Evolutionary conservation across 2,329 filamentous ascomycete genomes (phyloP).

Genomic region (Cladobotryum mycophilum): DNA sequence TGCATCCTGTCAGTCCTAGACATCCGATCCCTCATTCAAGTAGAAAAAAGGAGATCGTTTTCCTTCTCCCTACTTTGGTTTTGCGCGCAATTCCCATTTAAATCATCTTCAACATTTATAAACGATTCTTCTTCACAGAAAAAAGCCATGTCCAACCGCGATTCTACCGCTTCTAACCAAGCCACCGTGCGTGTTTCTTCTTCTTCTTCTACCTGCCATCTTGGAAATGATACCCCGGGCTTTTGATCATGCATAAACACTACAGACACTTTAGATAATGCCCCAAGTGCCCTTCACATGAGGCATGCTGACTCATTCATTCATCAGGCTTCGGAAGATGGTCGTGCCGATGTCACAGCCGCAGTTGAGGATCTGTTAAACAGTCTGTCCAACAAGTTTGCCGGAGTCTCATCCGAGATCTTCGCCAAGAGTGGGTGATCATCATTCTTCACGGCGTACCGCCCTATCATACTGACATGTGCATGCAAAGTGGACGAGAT

Average conservation of each 20-base stretch:
- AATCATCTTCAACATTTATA: too few relatives aligned
- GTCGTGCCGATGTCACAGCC: conserved; percentile 56
- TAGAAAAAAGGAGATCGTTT: too few relatives aligned
- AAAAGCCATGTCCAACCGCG: conserved; percentile 13
- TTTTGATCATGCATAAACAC: not conserved
- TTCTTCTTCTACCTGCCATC: not conserved
- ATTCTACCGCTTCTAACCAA: conserved; percentile 10
- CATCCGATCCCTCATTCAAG: too few relatives aligned
- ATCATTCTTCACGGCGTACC: too few relatives aligned
- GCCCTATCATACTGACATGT: conserved; percentile 10
- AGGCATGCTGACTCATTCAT: conserved; percentile 1
- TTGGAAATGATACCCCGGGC: not conserved
- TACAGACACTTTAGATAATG: not conserved
- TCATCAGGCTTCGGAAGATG: conserved; percentile 6
- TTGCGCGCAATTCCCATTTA: too few relatives aligned
- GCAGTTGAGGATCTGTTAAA: conserved; percentile 85
- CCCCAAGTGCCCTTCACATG: not conserved
- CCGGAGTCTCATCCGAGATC: conserved; percentile 76
- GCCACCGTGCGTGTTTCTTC: conserved; percentile 6
- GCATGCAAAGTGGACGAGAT: conserved; percentile 79
- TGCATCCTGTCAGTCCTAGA: not conserved
- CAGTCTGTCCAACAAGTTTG: conserved; percentile 78
- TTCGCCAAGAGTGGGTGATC: conserved; percentile 71
- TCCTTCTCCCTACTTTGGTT: too few relatives aligned
- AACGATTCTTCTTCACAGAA: not conserved